Conservation (phyloP, 2,329 filamentous ascomycete species). For the Trichoderma asperellum region DNA sequence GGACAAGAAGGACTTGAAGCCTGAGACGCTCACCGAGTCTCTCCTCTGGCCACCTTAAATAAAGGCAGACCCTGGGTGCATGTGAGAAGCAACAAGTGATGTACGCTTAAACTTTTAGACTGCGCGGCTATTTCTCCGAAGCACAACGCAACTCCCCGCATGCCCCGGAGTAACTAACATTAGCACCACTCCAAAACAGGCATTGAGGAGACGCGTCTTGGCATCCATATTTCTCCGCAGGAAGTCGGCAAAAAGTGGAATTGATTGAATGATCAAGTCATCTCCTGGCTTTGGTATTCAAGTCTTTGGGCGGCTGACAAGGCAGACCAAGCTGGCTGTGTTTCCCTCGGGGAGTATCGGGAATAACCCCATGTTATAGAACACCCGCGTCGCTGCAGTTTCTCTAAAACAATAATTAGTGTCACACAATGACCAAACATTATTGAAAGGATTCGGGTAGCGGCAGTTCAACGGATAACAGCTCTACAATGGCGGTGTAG, state of each 20-base stretch:
- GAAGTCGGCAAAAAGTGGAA: not conserved
- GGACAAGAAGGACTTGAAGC: not conserved
- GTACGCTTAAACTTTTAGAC: not conserved
- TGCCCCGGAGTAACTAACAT: not conserved
- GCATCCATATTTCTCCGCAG: not conserved
- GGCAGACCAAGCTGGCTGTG: not conserved
- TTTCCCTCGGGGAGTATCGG: not conserved
- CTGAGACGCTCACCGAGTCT: not conserved
- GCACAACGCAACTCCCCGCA: not conserved
- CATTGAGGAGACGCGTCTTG: not conserved
- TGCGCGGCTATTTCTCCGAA: constrained; percentile 1
- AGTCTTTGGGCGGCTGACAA: not conserved
- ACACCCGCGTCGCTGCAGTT: not conserved
- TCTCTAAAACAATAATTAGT: not conserved
- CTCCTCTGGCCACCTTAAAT: not conserved
- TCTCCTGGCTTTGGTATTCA: not conserved
- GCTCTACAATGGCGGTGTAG: not conserved
- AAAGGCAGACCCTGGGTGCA: not conserved
- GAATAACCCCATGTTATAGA: not conserved
- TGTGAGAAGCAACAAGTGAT: not conserved
- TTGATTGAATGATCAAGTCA: not conserved
- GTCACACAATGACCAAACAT: not conserved
- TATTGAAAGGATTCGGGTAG: not conserved
- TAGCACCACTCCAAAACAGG: not conserved
- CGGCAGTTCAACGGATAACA: not conserved